These are phyloP conservation scores for Colletotrichum viniferum DNA, from an alignment of 2,329 filamentous ascomycete genomes.

Conservation along the genomic window DNA sequence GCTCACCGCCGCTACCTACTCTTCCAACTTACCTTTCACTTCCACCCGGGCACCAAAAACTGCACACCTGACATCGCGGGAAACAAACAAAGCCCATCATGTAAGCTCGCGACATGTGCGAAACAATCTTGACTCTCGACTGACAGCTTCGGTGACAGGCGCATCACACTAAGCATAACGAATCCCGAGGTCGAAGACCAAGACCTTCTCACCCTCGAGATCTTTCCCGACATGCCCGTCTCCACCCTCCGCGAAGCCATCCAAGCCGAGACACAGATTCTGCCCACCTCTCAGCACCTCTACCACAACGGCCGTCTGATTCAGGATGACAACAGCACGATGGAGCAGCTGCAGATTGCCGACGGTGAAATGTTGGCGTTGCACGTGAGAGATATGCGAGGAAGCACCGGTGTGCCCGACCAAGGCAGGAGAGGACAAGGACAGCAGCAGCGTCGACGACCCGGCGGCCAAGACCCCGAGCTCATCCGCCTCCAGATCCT, in stretches of 20 bases:
- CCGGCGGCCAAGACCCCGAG: conserved; percentile 70
- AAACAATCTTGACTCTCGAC: background rate
- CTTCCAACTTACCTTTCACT: background rate
- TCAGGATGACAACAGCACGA: conserved; percentile 74
- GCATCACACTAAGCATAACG: conserved; percentile 85
- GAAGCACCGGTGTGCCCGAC: conserved; percentile 45
- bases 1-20: background rate
- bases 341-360: conserved; percentile 79
- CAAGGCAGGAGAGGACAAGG: conserved; percentile 40
- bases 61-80: background rate
- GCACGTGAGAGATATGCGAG: conserved; percentile 70
- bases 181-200: conserved; percentile 69
- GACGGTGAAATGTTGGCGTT: conserved; percentile 94
- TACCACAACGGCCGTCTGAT: conserved; percentile 90
- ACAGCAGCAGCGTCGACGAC: conserved; percentile 37
- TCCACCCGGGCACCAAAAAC: background rate
- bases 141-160: conserved; percentile 58
- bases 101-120: background rate
- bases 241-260: conserved; percentile 87
- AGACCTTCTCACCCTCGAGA: conserved; percentile 79
- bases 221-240: conserved; percentile 82
- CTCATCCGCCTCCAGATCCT: conserved; percentile 82
- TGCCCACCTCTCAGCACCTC: conserved; percentile 76
- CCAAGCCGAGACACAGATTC: conserved; percentile 79
- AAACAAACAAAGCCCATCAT: conserved; percentile 2